These are phyloP conservation scores for Aphanomyces invadans DNA, from an alignment of 352 stramenopile genomes.

Conservation along the genomic window DNA sequence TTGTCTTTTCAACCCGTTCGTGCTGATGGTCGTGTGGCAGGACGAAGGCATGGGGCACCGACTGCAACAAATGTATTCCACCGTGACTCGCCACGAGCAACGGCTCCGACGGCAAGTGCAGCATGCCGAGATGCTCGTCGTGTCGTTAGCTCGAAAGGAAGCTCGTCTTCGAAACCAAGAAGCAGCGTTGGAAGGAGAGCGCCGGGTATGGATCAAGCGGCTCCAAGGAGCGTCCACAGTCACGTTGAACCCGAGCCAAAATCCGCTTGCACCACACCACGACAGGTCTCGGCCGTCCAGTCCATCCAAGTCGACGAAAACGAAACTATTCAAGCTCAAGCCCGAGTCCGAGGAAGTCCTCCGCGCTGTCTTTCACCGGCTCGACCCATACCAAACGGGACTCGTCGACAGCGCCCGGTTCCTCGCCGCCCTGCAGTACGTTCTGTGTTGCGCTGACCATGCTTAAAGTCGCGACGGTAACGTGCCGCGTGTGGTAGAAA, in stretches of 20 bases:
- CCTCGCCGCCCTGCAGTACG: conserved; percentile 34
- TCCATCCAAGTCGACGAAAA: background rate
- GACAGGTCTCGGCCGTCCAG: no score
- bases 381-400: conserved; percentile 57
- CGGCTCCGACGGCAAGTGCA: conserved; percentile 37
- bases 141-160: conserved; percentile 43
- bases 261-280: no score
- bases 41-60: conserved; percentile 41
- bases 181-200: conserved; percentile 43
- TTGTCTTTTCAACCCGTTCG: background rate
- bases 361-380: conserved; percentile 49
- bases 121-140: conserved; percentile 36
- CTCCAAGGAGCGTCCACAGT: background rate
- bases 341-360: conserved; percentile 46
- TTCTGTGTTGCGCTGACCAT: no score
- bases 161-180: conserved; percentile 55
- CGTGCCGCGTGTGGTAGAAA: no score
- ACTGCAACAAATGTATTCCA: conserved; percentile 36
- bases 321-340: conserved; percentile 31
- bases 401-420: conserved; percentile 34
- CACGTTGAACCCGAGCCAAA: no score
- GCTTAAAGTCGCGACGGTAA: no score
- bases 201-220: conserved; percentile 28
- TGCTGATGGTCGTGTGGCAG: background rate
- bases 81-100: conserved; percentile 37